Evolutionary conservation across 129 eudicot species (phyloP), one percentile per base, ranked within the genome.

Genomic region (Smallanthus sonchifolius): DNA sequence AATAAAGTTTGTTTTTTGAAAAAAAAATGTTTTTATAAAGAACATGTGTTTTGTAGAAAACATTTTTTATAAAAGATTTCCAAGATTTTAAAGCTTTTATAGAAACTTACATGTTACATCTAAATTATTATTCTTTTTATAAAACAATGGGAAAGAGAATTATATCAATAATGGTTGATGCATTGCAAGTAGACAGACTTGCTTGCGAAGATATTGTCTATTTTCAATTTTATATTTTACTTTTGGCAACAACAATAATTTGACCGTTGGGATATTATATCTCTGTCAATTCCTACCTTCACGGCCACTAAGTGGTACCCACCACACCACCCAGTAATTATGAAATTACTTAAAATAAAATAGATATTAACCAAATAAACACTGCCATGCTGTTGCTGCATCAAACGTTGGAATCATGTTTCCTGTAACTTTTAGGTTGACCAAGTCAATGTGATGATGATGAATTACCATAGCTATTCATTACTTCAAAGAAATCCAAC

Each of bases 171-270:
- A 24, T 24, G 1, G 30, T 24, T 24, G 30, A 24, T 24, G 30
- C 30, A 24, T 24, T 24, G 30, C 1, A 24, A 65, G 15, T 52
- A 38, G 79, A 75, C 79, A 65, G 51, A 49, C 79, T 65, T 51
- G 65, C 43, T 75, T 48, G 49, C 32, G 28, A 74, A 74, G 71
- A 74, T 45, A 48, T 75, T 74, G 71, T 51, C 34, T 24, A 16
- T 24, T 10, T 28, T 57, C 14, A 9, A 30, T 49, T 34, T 72
- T 73, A 13, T 65, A 72, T 75, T 75, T 75, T 51, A 65, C 65
- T 75, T 70, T 70, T 20, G 66, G 49, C 72, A 78, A 78, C 82
- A 40, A 78, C 77, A 61, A 78, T 78, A 45, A 78, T 78, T 78
- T 70, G 82, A 78, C 82, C 82, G 72, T 70, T 70, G 45, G 36